Conservation (phyloP, 2,329 filamentous ascomycete species). For the Fusarium sp. region DNA sequence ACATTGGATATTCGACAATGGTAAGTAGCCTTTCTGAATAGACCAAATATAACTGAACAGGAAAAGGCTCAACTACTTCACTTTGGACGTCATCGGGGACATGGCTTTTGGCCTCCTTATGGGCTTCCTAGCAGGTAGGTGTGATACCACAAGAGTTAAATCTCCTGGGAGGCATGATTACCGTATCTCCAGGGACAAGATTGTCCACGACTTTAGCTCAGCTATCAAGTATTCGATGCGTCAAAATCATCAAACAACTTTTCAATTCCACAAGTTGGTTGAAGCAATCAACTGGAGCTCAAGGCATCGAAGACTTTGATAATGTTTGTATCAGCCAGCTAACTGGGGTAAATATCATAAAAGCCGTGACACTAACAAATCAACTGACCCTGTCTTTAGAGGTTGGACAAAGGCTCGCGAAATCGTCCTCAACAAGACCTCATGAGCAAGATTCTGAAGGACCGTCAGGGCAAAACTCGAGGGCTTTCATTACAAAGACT, state of each 20-base stretch:
- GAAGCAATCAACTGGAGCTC: background rate
- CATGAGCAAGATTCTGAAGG: background rate
- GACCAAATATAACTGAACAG: background rate
- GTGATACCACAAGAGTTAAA: background rate
- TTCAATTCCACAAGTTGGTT: background rate
- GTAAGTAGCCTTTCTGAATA: background rate
- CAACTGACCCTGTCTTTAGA: background rate
- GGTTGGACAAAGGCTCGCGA: background rate
- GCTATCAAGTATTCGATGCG: background rate
- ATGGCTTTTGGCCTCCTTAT: background rate
- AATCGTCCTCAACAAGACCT: background rate
- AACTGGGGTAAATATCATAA: background rate
- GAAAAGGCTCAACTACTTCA: background rate
- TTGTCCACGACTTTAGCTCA: background rate
- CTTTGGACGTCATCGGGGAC: background rate
- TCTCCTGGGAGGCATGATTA: background rate
- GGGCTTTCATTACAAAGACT: background rate
- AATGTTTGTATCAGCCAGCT: background rate
- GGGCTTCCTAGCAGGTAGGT: background rate
- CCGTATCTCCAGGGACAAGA: background rate
- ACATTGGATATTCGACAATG: background rate
- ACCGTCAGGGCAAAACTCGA: background rate
- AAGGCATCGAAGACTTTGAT: background rate
- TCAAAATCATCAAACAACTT: background rate
- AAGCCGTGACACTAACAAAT: fast-evolving